A percentile compares a stretch with the other conserved stretches of the same genome.
Evolutionary conservation across 2,329 filamentous ascomycete genomes (phyloP).

Genomic region (Huntiella omanensis): DNA sequence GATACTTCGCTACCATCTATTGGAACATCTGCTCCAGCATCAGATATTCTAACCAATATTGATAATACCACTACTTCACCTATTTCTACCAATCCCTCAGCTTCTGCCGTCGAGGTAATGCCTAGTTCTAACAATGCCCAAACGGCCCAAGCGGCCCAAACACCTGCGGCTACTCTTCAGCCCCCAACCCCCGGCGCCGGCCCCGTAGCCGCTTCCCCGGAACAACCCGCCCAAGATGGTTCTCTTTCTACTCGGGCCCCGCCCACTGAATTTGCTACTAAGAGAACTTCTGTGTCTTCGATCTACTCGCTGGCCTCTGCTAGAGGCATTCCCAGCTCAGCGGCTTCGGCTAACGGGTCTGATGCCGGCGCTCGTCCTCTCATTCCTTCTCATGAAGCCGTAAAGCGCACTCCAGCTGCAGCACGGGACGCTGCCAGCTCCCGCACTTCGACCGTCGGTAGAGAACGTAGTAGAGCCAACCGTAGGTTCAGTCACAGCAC

Average conservation of each 20-base stretch:
- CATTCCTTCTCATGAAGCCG: constrained; percentile 11
- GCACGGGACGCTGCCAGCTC: constrained; percentile 11
- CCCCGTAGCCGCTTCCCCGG: constrained; percentile 12
- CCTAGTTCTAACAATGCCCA: not conserved
- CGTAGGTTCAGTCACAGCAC: constrained; percentile 68
- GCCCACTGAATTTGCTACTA: constrained; percentile 33
- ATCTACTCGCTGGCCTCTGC: constrained; percentile 50
- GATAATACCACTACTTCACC: not conserved
- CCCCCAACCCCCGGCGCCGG: constrained; percentile 18
- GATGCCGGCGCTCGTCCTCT: constrained; percentile 21
- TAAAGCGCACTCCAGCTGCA: constrained; percentile 4
- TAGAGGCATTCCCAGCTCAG: constrained; percentile 31
- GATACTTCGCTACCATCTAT: too few relatives aligned
- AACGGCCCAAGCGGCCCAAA: constrained; percentile 21
- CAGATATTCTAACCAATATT: constrained; percentile 1
- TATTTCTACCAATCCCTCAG: not conserved
- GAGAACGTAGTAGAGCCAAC: constrained; percentile 50
- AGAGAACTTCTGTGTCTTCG: constrained; percentile 55
- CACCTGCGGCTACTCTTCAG: constrained; percentile 21
- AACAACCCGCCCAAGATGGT: constrained; percentile 11
- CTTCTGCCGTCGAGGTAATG: constrained; percentile 1
- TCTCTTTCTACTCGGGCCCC: constrained; percentile 26
- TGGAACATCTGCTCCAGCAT: too few relatives aligned
- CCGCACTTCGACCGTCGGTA: constrained; percentile 28
- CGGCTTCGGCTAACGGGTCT: constrained; percentile 33